Evolutionary conservation across 1,284 basidiomycete genomes (phyloP).

Genomic region (Sporisorium exsertum): DNA sequence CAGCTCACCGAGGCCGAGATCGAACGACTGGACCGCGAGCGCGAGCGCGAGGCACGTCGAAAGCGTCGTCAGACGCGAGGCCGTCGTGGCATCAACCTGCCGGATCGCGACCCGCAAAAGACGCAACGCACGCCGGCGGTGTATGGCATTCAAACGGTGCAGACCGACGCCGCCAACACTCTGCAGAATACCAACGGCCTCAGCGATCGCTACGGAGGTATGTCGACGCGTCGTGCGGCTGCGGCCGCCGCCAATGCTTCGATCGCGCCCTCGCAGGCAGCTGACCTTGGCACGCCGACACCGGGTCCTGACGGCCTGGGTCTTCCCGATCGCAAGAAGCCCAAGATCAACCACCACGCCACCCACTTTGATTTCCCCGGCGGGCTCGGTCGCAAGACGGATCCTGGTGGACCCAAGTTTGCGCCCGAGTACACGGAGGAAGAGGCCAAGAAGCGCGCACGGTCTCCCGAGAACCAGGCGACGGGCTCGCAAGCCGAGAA

Average conservation of each 20-base stretch:
- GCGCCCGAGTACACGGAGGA: conserved; percentile 50
- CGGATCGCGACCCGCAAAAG: conserved; percentile 91
- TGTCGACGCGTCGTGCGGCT: conserved; percentile 57
- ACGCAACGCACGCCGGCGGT: conserved; percentile 77
- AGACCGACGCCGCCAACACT: conserved; percentile 32
- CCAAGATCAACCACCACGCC: conserved; percentile 58
- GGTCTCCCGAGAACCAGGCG: conserved; percentile 49
- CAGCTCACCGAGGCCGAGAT: conserved; percentile 90
- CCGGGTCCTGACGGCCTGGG: conserved; percentile 50
- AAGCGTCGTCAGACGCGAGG: conserved; percentile 87
- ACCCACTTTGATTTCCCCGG: conserved; percentile 64
- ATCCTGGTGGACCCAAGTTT: conserved; percentile 53
- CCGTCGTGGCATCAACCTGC: conserved; percentile 85
- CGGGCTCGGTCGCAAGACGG: conserved; percentile 58
- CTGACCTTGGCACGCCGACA: conserved; percentile 55
- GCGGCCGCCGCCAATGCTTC: conserved; percentile 62
- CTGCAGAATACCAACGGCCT: conserved; percentile 31
- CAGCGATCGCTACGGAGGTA: conserved; percentile 46
- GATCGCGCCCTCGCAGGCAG: conserved; percentile 51
- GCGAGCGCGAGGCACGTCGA: conserved; percentile 89
- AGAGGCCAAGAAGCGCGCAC: conserved; percentile 48
- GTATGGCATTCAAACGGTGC: conserved; percentile 62
- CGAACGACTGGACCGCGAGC: conserved; percentile 85
- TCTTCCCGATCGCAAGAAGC: conserved; percentile 49
- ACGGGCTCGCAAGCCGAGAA: conserved; percentile 41